Evolutionary conservation across 192 early-diverging fungal genomes (phyloP), one percentile per base, ranked within the genome.

Genomic region (Pilobolus umbonatus): DNA sequence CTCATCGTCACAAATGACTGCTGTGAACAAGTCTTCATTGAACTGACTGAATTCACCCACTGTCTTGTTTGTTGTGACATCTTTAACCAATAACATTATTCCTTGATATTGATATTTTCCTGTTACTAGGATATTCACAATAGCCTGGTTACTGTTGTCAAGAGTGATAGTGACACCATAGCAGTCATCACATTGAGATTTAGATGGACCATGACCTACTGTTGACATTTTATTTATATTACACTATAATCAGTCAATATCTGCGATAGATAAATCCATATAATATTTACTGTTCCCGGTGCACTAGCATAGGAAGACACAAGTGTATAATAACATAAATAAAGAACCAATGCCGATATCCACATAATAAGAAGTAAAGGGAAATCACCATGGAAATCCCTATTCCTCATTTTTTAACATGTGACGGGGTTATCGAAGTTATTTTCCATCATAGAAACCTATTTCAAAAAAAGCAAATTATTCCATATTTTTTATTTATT

Each of bases 1-100:
- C 19, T 59, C 31, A 35, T 59, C 57, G 25, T 59, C 57, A 29
- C 57, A 59, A 19, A 45, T 45, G 15, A 59, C 57, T 8, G 57
- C 32, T 14, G 57, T 30, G 34, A 59, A 59, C 11, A 24, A 10
- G 22, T 21, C 21, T 4, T 59, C 57, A 34, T 47, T 32, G 26
- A 46, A 59, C 2, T 59, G 31, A 36, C 25, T 21, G 40, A 59
- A 59, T 36, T 30, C 44, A n/a, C 57, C 57, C 17, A 59, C 45
- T 32, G 57, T 59, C 17, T 59, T 22, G 24, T 59, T 59, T 7
- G 32, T 31, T 15, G 35, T 14, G 22, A 12, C 31, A 25, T 59
- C 32, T 26, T 59, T 59, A 21, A 59, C 57, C 1, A 46, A 31
- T 31, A 59, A 34, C 0, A 59, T 21, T 2, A 59, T 36, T 1